Conservation (phyloP, 2,329 filamentous ascomycete genomes). For the Lasiodiplodia citricola region DNA sequence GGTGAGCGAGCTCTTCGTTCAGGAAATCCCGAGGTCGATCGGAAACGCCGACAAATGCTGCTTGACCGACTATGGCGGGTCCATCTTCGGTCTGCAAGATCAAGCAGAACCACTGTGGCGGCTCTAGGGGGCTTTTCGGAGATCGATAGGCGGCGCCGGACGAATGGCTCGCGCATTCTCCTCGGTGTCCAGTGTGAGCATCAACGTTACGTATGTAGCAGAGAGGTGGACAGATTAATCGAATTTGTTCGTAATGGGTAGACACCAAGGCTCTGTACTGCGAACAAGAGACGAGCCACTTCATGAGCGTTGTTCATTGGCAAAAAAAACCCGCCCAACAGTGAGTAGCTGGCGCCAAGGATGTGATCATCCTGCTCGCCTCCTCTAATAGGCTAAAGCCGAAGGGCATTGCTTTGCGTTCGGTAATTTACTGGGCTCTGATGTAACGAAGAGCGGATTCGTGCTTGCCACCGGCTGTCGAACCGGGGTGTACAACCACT, state of each 20-base stretch:
- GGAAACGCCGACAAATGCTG: background rate
- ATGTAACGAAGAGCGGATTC: background rate
- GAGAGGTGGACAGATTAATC: background rate
- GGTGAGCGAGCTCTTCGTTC: no score
- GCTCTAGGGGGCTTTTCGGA: background rate
- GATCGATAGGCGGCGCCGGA: background rate
- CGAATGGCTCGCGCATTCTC: slow-evolving; percentile 3
- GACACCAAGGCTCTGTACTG: background rate
- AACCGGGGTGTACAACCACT: background rate
- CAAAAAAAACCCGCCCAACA: no score
- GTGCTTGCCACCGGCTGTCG: background rate
- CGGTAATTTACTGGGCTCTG: background rate
- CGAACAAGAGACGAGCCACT: background rate
- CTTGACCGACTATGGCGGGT: background rate
- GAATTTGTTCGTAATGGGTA: background rate
- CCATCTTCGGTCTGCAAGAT: background rate
- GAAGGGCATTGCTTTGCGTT: background rate
- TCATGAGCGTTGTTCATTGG: background rate
- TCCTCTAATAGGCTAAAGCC: background rate
- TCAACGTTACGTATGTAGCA: background rate
- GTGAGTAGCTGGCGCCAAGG: no score
- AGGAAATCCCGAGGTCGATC: background rate
- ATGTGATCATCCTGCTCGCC: no score
- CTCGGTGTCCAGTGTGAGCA: background rate
- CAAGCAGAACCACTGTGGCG: background rate